These are phyloP conservation scores for Colletotrichum agaves DNA, from an alignment of 2,329 filamentous ascomycete species.

Conservation along the genomic window DNA sequence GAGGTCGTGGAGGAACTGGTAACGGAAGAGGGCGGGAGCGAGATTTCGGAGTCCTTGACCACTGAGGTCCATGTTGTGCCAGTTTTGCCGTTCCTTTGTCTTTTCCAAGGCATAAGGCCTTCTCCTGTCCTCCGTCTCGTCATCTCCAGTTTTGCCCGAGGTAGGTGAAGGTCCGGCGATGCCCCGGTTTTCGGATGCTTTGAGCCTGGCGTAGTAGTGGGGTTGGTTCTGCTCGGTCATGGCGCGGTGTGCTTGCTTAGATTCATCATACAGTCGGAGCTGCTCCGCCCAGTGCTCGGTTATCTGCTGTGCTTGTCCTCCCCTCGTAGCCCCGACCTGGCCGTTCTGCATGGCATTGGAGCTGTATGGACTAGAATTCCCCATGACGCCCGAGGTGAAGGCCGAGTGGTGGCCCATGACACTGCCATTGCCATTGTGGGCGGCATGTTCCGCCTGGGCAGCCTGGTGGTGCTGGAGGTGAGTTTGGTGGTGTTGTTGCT, in stretches of 20 bases:
- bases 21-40: constrained; percentile 82
- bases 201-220: constrained; percentile 77
- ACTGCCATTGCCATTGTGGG: constrained; percentile 64
- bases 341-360: constrained; percentile 67
- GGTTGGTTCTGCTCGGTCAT: constrained; percentile 75
- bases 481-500: constrained; percentile 70
- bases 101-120: constrained; percentile 74
- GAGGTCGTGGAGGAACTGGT: constrained; percentile 89
- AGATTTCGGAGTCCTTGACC: constrained; percentile 93
- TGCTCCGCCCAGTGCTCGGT: constrained; percentile 90
- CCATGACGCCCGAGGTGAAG: constrained; percentile 71
- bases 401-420: constrained; percentile 68
- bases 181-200: constrained; percentile 76
- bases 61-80: constrained; percentile 93
- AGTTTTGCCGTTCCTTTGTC: constrained; percentile 79
- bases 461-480: constrained; percentile 72
- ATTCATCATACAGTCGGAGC: constrained; percentile 80
- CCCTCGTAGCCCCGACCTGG: constrained; percentile 59
- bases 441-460: constrained; percentile 68
- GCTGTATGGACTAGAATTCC: constrained; percentile 71
- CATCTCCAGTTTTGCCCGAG: constrained; percentile 62
- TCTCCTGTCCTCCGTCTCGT: constrained; percentile 66
- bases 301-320: constrained; percentile 61
- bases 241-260: constrained; percentile 76
- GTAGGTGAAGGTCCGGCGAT: constrained; percentile 65